Base-by-base conservation (phyloP, 306 rosid species). In the Ormosia semicastrata region DNA sequence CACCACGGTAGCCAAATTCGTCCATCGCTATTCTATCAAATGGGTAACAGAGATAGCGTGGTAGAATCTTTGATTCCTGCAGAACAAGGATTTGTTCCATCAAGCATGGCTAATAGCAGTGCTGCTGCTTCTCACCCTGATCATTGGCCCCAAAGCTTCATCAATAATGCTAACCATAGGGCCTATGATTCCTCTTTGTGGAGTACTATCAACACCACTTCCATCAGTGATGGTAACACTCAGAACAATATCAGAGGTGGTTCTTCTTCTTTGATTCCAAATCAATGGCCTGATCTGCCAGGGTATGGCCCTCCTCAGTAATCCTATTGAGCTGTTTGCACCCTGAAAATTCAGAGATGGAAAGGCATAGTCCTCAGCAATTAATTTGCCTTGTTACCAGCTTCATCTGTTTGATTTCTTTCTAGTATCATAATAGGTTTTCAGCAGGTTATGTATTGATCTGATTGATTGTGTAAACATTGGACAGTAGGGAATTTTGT, bases 231-330 rank as follows among this genome's bases (percentile, higher is more conserved):
- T 24, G 76, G 78, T 4, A 78, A 74, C 52, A 63, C 84, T 41
- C 73, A 11, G 60, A 76, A 32, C 56, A 72, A 75, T 73, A 75
- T 54, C 71, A n/a, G 30, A 39, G 60, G 58, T 2, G 83, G 76
- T 29, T 36, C 85, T 53, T 78, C 88, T 72, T 76, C 85, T 80
- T n/a, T 73, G 57, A 85, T 65, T 49, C 77, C 87, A 60, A 67
- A 70, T 58, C 87, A 67, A 8, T 86, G 84, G 88, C 82, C 82
- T 63, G 59, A 89, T 74, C 86, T 65, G 10, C 57, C 79, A 2
- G 77, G 86, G 4, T 81, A 29, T 37, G 66, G 72, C 11, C 81
- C 84, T 84, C 85, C 85, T 57, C 79, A 76, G n/a, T 88, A 75
- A 84, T 53, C 63, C 4, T 30, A 2, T 49, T 65, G 24, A 10